Base-by-base conservation (phyloP, 306 rosid genomes). In the Acacia melanoxylon region DNA sequence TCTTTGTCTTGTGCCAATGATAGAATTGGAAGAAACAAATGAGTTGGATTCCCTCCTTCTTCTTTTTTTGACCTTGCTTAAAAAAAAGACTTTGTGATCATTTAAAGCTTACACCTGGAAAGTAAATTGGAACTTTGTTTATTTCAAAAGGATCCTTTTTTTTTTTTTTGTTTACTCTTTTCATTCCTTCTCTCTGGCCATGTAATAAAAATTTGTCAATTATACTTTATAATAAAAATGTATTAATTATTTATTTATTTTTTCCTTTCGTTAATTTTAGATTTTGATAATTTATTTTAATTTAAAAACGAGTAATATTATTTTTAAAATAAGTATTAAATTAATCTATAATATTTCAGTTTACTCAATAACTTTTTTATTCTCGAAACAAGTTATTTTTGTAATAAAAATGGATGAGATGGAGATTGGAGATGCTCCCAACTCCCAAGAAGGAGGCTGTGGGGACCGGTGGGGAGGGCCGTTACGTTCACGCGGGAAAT, bases 401-500 rank as follows among this genome's bases (percentile, higher is more conserved):
- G 24, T 52, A 0, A 52, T 17, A 16, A 52, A 37, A 37, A 37
- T 37, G 46, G 2, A 42, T 2, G 2, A 10, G 9, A 37, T 37
- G 13, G 3, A 10, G 46, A 42, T 42, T 9, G 54, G 19, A 49
- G 54, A 49, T 14, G 1, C 59, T 52, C 22, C 22, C 22, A 54
- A 54, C 59, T 52, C 22, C 22, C 22, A 54, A 54, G 62, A 8
- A 20, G 27, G 27, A 52, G 61, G 61, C 24, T 17, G 61, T 19
- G 61, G 62, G 58, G 62, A 12, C 62, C 62, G 20, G 62, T 54
- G 4, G 20, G 48, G 25, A 9, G 67, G 61, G 54, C 59, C 59
- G 51, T 74, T 27, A 40, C 82, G 62, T 61, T 85, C 87, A 87
- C 88, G 88, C 88, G 89, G 92, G 86, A 83, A 87, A 44, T 44